These are phyloP conservation scores for Schizophyllum commune DNA, from an alignment of 1,284 basidiomycete species.

Conservation along the genomic window DNA sequence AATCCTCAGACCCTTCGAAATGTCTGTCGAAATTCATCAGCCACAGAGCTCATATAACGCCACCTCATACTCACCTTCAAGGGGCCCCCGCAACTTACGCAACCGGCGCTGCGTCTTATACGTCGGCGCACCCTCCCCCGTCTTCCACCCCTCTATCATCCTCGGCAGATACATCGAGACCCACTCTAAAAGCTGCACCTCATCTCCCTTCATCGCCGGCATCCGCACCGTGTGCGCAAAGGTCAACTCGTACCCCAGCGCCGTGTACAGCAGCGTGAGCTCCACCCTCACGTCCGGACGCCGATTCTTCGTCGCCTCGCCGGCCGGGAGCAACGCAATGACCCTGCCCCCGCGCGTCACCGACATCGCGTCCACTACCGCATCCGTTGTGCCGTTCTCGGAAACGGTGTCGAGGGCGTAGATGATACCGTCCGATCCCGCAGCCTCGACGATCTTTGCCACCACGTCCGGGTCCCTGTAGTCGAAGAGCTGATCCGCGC, in stretches of 20 bases:
- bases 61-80: background rate
- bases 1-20: background rate
- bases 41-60: background rate
- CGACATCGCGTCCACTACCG: conserved; percentile 13
- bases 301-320: conserved; percentile 3
- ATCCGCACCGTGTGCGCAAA: background rate
- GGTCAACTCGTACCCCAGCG: conserved; percentile 8
- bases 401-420: background rate
- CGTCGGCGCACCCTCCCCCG: background rate
- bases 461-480: conserved; percentile 19
- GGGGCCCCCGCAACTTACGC: background rate
- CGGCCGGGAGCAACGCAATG: conserved; percentile 5
- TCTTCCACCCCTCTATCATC: conserved; percentile 3
- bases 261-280: conserved; percentile 14
- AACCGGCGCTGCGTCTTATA: conserved; percentile 1
- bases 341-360: conserved; percentile 6
- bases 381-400: conserved; percentile 15
- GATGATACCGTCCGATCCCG: conserved; percentile 1
- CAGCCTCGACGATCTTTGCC: conserved; percentile 13
- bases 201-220: background rate
- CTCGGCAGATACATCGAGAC: conserved; percentile 1
- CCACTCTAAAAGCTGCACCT: background rate
- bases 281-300: conserved; percentile 4
- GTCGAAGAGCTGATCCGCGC: conserved; percentile 32
- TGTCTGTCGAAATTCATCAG: background rate